A percentile compares a stretch with the other conserved stretches of the same genome.
phyloP scores from a whole-genome alignment of 306 rosid genomes.

The Bauhinia variegata region DNA sequence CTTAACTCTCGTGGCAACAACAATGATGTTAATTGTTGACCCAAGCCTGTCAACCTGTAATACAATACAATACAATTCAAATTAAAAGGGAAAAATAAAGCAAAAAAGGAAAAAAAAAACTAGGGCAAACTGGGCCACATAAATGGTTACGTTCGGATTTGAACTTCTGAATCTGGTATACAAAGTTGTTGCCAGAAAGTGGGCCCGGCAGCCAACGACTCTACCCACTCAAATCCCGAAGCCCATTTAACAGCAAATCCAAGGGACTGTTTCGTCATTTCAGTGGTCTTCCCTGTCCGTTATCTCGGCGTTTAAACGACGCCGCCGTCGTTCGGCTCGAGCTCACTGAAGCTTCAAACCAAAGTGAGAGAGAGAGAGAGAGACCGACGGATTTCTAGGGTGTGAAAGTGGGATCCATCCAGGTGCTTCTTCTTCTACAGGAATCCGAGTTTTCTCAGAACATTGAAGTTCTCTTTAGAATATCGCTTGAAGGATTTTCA shows the following conservation, averaged over 20 bases:
- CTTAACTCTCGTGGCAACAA: too few species aligned
- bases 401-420: slow-evolving; percentile 19
- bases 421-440: background rate
- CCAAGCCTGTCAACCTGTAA: too few species aligned
- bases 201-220: slow-evolving; percentile 33
- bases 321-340: slow-evolving; percentile 30
- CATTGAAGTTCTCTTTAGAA: slow-evolving; percentile 12
- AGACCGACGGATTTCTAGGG: background rate
- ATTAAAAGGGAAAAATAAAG: too few species aligned
- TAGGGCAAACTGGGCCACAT: too few species aligned
- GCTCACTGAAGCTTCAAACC: slow-evolving; percentile 28
- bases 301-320: slow-evolving; percentile 42
- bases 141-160: too few species aligned
- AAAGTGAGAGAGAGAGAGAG: background rate
- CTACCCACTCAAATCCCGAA: background rate
- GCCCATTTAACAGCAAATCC: background rate
- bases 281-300: background rate
- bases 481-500: background rate
- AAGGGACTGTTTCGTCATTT: slow-evolving; percentile 35
- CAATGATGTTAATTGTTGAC: too few species aligned
- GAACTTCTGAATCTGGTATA: background rate
- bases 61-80: too few species aligned
- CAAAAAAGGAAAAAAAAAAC: too few species aligned
- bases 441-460: slow-evolving; percentile 4
- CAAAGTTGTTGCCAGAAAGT: slow-evolving; percentile 29